phyloP scores from a whole-genome alignment of 2,329 filamentous ascomycete genomes.

The Penicillium sp. region DNA sequence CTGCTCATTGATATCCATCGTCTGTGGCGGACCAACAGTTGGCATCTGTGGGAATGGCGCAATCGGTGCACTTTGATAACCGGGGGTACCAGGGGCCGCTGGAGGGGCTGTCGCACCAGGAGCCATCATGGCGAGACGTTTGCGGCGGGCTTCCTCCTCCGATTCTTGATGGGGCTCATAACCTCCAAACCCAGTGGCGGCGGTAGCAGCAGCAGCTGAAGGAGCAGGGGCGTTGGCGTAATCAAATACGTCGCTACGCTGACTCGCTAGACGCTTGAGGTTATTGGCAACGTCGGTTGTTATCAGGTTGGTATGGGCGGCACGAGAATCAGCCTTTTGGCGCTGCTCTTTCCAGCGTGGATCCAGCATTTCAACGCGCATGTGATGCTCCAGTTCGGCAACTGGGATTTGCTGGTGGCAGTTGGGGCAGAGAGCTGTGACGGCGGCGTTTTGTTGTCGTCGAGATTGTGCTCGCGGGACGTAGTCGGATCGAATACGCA shows the following conservation, averaged over 20 bases:
- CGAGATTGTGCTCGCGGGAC: conserved; percentile 77
- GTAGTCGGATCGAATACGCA: conserved; percentile 93
- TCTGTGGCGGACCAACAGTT: conserved; percentile 30
- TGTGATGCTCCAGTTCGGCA: conserved; percentile 84
- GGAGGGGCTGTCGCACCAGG: conserved; percentile 38
- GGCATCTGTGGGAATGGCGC: conserved; percentile 18
- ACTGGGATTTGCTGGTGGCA: conserved; percentile 87
- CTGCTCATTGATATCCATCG: conserved; percentile 79
- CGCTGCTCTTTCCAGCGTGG: conserved; percentile 95
- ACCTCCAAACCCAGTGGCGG: conserved; percentile 30
- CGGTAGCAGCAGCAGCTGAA: not conserved
- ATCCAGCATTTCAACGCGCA: conserved; percentile 91
- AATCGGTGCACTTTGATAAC: conserved; percentile 15
- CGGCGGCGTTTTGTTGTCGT: conserved; percentile 62
- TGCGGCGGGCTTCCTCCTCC: conserved; percentile 70
- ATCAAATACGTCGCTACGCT: conserved; percentile 85
- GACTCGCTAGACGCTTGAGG: conserved; percentile 87
- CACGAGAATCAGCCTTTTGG: conserved; percentile 79
- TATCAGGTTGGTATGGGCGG: conserved; percentile 78
- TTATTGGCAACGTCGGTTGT: conserved; percentile 89
- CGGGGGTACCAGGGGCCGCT: conserved; percentile 15
- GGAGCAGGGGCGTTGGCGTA: conserved; percentile 27
- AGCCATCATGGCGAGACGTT: conserved; percentile 62
- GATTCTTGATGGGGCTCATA: conserved; percentile 54
- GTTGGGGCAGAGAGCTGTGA: conserved; percentile 74